These are phyloP conservation scores for Jatropha curcas DNA, from an alignment of 345 rosid genomes.

Conservation along the genomic window DNA sequence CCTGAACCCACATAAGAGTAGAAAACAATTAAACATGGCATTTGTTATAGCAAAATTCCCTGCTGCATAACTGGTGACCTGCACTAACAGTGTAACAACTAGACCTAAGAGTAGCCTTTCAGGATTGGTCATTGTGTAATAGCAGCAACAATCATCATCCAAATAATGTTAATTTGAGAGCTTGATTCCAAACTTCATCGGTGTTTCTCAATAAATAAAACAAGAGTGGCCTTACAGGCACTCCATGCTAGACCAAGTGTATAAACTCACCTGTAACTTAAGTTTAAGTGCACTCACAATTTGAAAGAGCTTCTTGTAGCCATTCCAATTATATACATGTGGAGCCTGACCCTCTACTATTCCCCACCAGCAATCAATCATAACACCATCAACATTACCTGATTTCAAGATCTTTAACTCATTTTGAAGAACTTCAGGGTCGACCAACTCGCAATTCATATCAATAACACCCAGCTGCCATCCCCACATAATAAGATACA, in stretches of 20 bases:
- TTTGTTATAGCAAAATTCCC: too few species aligned
- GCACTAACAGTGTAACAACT: too few species aligned
- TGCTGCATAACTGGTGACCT: too few species aligned
- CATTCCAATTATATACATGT: conserved; percentile 86
- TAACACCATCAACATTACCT: conserved; percentile 75
- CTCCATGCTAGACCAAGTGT: not conserved
- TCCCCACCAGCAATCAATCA: conserved; percentile 99
- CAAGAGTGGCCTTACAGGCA: not conserved
- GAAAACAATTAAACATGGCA: not conserved
- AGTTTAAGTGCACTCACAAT: conserved; percentile 73
- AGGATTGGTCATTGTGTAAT: too few species aligned
- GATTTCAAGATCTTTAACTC: conserved; percentile 71
- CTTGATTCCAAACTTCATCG: not conserved
- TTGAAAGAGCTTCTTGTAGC: conserved; percentile 74
- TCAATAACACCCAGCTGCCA: conserved; percentile 79
- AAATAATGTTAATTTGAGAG: not conserved
- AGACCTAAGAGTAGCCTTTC: too few species aligned
- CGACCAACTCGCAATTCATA: conserved; percentile 83
- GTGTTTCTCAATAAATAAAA: not conserved
- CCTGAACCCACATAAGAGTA: conserved; percentile 23
- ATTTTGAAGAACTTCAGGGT: conserved; percentile 73
- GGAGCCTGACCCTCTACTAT: conserved; percentile 88
- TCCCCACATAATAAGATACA: not conserved
- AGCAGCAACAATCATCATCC: not conserved
- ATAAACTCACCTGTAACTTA: conserved; percentile 70